These are phyloP conservation scores for Hypocrella siamensis DNA, from an alignment of 2,329 filamentous ascomycete genomes.

Conservation along the genomic window DNA sequence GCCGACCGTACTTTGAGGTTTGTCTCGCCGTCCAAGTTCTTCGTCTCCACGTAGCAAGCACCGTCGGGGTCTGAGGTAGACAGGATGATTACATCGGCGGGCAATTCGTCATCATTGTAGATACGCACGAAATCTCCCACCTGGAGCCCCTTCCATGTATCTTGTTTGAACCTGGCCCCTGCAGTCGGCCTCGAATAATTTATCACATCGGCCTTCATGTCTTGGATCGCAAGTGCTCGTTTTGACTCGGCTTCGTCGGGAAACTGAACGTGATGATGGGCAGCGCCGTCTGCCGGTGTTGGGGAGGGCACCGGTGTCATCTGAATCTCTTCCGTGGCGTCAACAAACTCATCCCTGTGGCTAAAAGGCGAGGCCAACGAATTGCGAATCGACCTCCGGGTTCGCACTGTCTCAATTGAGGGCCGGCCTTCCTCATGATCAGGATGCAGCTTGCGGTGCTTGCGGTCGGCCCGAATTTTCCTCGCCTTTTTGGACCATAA, in stretches of 20 bases:
- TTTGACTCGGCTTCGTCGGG: constrained; percentile 18
- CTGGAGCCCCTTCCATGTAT: constrained; percentile 87
- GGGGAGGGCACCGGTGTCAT: constrained; percentile 93
- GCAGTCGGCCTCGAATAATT: constrained; percentile 50
- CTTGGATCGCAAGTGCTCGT: constrained; percentile 22
- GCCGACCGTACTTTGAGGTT: constrained; percentile 92
- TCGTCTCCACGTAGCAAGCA: constrained; percentile 94
- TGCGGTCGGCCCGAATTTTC: constrained; percentile 33
- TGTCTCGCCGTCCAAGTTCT: constrained; percentile 94
- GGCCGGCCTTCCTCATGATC: constrained; percentile 32
- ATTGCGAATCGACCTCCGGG: constrained; percentile 18
- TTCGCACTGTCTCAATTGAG: constrained; percentile 32
- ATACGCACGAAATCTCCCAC: constrained; percentile 94
- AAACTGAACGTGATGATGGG: constrained; percentile 22
- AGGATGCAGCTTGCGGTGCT: constrained; percentile 9
- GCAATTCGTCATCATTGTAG: constrained; percentile 91
- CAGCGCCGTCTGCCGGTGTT: constrained; percentile 26
- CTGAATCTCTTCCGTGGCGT: constrained; percentile 59
- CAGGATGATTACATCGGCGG: constrained; percentile 81
- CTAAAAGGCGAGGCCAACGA: constrained; percentile 34
- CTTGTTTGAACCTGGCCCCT: constrained; percentile 77
- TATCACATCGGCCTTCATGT: constrained; percentile 45
- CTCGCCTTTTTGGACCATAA: constrained; percentile 36
- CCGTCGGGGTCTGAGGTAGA: constrained; percentile 90
- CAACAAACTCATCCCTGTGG: constrained; percentile 35